A percentile compares a stretch with the other conserved stretches of the same genome.
Evolutionary conservation across 2,329 filamentous ascomycete genomes (phyloP).

Genomic region (Torrubiellomyces zombiae): DNA sequence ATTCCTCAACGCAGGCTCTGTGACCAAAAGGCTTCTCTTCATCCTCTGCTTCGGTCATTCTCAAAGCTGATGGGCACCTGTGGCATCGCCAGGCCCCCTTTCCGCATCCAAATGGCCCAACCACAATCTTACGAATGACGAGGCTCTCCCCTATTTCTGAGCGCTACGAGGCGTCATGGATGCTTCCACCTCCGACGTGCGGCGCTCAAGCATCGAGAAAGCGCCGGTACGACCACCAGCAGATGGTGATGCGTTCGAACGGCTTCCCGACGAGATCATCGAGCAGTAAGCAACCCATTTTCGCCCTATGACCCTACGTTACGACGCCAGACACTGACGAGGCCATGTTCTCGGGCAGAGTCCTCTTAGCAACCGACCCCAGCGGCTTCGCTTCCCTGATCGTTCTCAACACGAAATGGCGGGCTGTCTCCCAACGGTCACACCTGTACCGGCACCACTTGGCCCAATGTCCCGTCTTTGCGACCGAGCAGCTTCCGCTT

Average conservation of each 20-base stretch:
- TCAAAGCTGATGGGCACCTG: too few relatives aligned
- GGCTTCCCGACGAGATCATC: constrained; percentile 52
- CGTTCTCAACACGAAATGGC: constrained; percentile 49
- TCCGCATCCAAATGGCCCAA: too few relatives aligned
- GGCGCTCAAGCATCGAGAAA: constrained; percentile 19
- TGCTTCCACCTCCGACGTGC: constrained; percentile 12
- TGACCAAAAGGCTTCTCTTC: too few relatives aligned
- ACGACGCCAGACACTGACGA: neutral
- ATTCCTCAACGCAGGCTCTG: too few relatives aligned
- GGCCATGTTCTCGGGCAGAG: too few relatives aligned
- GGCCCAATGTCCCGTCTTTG: constrained; percentile 41
- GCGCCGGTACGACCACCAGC: constrained; percentile 10
- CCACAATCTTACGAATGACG: too few relatives aligned
- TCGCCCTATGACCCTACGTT: neutral
- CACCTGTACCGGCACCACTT: constrained; percentile 48
- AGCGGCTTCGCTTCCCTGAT: constrained; percentile 51
- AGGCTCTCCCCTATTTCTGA: constrained; percentile 1
- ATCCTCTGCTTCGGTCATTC: too few relatives aligned
- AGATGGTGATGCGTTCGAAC: constrained; percentile 27
- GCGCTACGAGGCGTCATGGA: constrained; percentile 13
- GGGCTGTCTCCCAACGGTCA: constrained; percentile 43
- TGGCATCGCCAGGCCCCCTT: too few relatives aligned
- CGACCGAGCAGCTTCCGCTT: constrained; percentile 28
- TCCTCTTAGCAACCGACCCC: constrained; percentile 41
- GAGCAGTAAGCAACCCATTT: constrained; percentile 37